A percentile compares a stretch with the other conserved stretches of the same genome.
These are phyloP conservation scores for Alternaria ventricosa DNA, from an alignment of 2,329 filamentous ascomycete species.

Conservation along the genomic window DNA sequence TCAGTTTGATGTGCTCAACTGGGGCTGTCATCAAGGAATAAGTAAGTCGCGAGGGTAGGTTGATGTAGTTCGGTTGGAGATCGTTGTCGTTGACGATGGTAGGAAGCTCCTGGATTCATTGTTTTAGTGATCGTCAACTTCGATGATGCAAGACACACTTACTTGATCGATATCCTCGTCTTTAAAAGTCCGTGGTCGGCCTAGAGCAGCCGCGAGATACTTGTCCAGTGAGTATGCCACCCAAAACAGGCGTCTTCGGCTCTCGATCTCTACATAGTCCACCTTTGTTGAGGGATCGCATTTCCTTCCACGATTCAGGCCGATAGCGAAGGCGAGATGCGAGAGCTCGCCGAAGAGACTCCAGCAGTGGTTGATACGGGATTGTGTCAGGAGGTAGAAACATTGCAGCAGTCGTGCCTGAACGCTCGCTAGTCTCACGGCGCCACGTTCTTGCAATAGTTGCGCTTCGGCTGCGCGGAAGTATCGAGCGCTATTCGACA, in stretches of 20 bases:
- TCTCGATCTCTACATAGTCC: conserved; percentile 59
- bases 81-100: conserved; percentile 46
- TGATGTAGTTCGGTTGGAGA: conserved; percentile 35
- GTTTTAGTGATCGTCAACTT: not conserved
- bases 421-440: conserved; percentile 62
- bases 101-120: conserved; percentile 40
- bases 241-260: conserved; percentile 67
- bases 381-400: conserved; percentile 65
- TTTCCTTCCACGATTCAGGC: conserved; percentile 51
- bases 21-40: conserved; percentile 55
- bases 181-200: conserved; percentile 65
- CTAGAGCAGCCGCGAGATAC: conserved; percentile 68
- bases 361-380: conserved; percentile 67
- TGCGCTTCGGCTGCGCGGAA: conserved; percentile 54
- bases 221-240: conserved; percentile 68
- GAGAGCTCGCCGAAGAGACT: conserved; percentile 65
- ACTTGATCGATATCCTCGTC: conserved; percentile 70
- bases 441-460: conserved; percentile 59
- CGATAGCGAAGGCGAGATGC: conserved; percentile 59
- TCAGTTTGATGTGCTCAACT: conserved; percentile 55
- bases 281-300: conserved; percentile 35
- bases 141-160: conserved; percentile 4
- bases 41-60: conserved; percentile 31
- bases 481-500: conserved; percentile 45
- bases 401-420: conserved; percentile 65